Evolutionary conservation across 306 rosid genomes (phyloP).

Genomic region (Casuarina equisetifolia): DNA sequence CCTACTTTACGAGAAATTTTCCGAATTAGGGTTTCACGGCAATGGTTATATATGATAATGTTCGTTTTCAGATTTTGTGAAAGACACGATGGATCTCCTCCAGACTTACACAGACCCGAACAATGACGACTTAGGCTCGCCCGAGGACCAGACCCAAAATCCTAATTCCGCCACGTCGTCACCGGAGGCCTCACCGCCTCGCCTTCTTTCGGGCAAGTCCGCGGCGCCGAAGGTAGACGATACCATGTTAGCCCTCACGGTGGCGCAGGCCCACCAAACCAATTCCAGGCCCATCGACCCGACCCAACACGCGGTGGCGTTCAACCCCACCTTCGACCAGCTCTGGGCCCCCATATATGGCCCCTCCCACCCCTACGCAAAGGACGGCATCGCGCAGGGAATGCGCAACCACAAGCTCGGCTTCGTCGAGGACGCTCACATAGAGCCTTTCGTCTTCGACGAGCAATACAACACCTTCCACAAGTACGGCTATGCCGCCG

Average conservation of each 20-base stretch:
- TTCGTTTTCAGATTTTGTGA: not conserved
- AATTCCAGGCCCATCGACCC: conserved; percentile 73
- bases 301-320: conserved; percentile 60
- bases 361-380: conserved; percentile 91
- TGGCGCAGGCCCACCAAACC: conserved; percentile 36
- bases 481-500: conserved; percentile 88
- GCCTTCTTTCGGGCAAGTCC: conserved; percentile 65
- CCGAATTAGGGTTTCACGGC: no score
- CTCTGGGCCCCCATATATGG: conserved; percentile 92
- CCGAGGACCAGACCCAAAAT: conserved; percentile 32
- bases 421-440: conserved; percentile 82
- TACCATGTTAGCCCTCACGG: conserved; percentile 82
- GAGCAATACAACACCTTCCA: conserved; percentile 94
- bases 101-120: conserved; percentile 57
- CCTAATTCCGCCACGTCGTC: conserved; percentile 45
- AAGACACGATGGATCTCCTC: conserved; percentile 63
- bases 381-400: conserved; percentile 90
- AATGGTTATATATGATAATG: no score
- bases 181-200: conserved; percentile 73
- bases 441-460: conserved; percentile 81
- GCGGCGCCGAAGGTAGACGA: conserved; percentile 87
- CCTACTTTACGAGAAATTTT: no score
- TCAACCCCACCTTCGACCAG: conserved; percentile 90
- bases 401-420: conserved; percentile 98
- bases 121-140: conserved; percentile 30